Base-by-base conservation (phyloP, 2,329 filamentous ascomycete genomes). In the Monosporascus sp. region DNA sequence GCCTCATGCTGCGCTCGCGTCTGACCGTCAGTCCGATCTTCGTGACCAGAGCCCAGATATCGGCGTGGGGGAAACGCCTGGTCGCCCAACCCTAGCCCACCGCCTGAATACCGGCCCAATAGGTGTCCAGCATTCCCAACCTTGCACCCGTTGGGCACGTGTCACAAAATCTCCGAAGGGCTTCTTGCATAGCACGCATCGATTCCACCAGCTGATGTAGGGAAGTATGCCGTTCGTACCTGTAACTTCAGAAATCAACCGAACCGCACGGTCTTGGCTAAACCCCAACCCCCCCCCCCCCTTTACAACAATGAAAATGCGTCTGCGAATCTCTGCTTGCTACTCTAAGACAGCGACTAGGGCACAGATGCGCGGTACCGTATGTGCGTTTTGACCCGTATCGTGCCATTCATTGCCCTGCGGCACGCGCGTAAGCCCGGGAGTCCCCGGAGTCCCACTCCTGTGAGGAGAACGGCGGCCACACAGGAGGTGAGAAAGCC, bases 91-190 rank as follows among this genome's bases (percentile, higher is more conserved):
- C 20, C 27, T 44, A 54, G 50, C 20, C 27, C 27, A 41, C 38
- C 35, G 27, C 20, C 52, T 37, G 38, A 36, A 53, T 25, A 37
- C 47, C 47, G n/a, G 53, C 50, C 37, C 39, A 57, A 48, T 37
- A 37, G 31, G 52, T 49, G 49, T 50, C 47, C 49, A 51, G 58
- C 50, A 55, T 52, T 48, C 44, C 22, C 44, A 38, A 31, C 35
- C 22, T 61, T 62, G 63, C 60, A 46, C 18, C 51, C 53, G 35
- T 59, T 57, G 59, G 47, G 38, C 35, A 47, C 52, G 57, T 61
- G 50, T 38, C 55, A 64, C 63, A 52, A 63, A 66, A 65, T 65
- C 63, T 65, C 61, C 60, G 61, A 58, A 27, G 63, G 63, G 63
- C 57, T 63, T 46, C 54, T 46, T 66, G 63, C 64, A 67, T 62